Percentiles rank a stretch among this genome's conserved stretches.
Conservation (phyloP, 176 grass and related monocot genomes). For the Phragmites australis region DNA sequence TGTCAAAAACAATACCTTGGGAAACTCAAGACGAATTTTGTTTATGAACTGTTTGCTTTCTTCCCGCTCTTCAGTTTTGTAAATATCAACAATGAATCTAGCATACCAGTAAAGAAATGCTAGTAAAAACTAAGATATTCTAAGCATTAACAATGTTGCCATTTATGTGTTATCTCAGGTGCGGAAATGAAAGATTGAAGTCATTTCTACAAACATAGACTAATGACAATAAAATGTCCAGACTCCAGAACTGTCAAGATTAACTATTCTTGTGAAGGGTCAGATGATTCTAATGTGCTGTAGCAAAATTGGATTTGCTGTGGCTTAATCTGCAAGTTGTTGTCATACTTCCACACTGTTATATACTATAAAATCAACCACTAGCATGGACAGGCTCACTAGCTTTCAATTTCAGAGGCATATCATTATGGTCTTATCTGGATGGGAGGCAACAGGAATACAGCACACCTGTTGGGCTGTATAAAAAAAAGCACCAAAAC, state of each 20-base stretch:
- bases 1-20: constrained; percentile 52
- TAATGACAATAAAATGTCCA: neutral
- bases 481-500: neutral
- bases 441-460: neutral
- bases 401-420: constrained; percentile 1
- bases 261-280: neutral
- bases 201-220: neutral
- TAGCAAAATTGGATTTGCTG: constrained; percentile 4
- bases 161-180: neutral
- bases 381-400: neutral
- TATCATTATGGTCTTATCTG: neutral
- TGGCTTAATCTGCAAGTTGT: neutral
- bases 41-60: constrained; percentile 59
- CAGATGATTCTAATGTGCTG: constrained; percentile 1
- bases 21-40: constrained; percentile 72
- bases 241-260: neutral
- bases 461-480: neutral
- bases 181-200: neutral
- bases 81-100: constrained; percentile 82
- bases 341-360: neutral
- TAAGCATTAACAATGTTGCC: neutral
- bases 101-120: constrained; percentile 14
- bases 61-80: constrained; percentile 67
- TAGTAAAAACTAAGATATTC: neutral
- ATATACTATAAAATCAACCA: neutral